Evolutionary conservation across 345 rosid genomes (phyloP).

Genomic region (Ailanthus altissimus): DNA sequence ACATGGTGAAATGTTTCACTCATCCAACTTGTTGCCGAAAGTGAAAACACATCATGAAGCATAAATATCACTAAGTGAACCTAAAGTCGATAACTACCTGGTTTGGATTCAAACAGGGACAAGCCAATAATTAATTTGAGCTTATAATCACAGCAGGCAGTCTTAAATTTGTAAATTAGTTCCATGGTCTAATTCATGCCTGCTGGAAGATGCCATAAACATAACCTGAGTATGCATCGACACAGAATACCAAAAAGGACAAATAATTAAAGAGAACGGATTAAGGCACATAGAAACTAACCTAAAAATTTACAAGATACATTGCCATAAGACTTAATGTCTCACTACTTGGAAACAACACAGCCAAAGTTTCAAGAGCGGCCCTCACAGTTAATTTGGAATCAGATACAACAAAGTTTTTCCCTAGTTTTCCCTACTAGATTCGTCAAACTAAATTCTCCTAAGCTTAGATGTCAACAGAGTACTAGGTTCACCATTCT

Average conservation of each 20-base stretch:
- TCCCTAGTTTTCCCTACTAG: not conserved
- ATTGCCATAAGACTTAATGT: constrained; percentile 30
- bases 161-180: not conserved
- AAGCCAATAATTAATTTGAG: not conserved
- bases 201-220: not conserved
- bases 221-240: no score
- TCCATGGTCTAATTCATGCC: not conserved
- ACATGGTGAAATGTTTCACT: not conserved
- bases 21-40: not conserved
- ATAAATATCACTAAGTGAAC: not conserved
- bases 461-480: constrained; percentile 19
- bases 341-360: constrained; percentile 29
- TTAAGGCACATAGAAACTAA: constrained; percentile 17
- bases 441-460: constrained; percentile 17
- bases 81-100: not conserved
- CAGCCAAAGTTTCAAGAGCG: constrained; percentile 16
- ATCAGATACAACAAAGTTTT: constrained; percentile 17
- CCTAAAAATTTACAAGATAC: constrained; percentile 47
- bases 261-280: not conserved
- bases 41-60: not conserved
- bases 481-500: constrained; percentile 6
- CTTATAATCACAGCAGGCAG: not conserved
- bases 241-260: not conserved
- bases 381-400: constrained; percentile 19
- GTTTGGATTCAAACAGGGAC: not conserved